Evolutionary conservation across 495 filamentous ascomycete genomes (phyloP), one percentile per base, ranked within the genome.

Genomic region (Annulohypoxylon stygium): DNA sequence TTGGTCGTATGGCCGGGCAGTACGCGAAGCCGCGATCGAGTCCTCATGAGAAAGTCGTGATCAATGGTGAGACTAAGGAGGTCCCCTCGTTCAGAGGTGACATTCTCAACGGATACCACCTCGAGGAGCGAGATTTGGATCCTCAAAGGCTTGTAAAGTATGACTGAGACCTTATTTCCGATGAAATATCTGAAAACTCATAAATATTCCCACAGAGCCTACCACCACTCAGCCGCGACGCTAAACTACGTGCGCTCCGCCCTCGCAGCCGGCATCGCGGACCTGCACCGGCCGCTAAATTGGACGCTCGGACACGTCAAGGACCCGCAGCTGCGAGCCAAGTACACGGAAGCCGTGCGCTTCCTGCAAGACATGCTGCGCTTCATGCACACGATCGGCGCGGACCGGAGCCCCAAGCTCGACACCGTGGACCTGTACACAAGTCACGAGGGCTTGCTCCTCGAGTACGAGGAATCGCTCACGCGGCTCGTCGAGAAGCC

Each of bases 341-440:
- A 93, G 79, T 99, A 98, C 84, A 88, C 91, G 48, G 82, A 83
- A 20, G 97, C 94, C 63, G 94, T 98, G 26, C 84, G 83, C 71
- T 93, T 93, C 63, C 94, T 99, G 74, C 92, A 91, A 20, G 96
- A 98, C 63, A 94, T 94, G 67, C 86, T 98, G 1, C 90, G 93
- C 26, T 98, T 99, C 87, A 97, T 99, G 94, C 90, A 88, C 61
- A 97, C 96, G 16, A 90, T 98, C 37, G 96, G 95, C 65, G 94
- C 96, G 59, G 95, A 98, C 79, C 94, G 90, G 53, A 87, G 86
- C 23, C 90, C 93, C 39, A 92, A 92, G 75, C 88, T 98, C 33
- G 90, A 96, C 70, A 97, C 95, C n/a, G 93, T 97, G 30, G 96
- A 99, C 74, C 85, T 99, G 41, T 99, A 87, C 85, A 98, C 95